Evolutionary conservation across 2,329 filamentous ascomycete genomes (phyloP), one percentile per base, ranked within the genome.

Genomic region (Stenocarpella maydis): DNA sequence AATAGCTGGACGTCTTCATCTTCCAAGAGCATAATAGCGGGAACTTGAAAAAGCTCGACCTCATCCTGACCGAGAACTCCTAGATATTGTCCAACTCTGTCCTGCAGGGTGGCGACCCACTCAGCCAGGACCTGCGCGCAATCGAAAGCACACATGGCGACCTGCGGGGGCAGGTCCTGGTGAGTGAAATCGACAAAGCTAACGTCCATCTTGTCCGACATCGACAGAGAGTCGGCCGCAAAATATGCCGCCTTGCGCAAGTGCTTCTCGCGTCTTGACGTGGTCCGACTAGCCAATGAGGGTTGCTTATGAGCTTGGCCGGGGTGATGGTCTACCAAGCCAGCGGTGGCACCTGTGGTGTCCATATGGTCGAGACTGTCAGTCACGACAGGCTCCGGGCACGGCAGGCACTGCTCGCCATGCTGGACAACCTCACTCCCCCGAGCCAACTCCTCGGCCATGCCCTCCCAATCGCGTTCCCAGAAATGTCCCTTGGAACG

Each of bases 171-270:
- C 15, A 98, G 85, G 77, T 98, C 94, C 53, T 93, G 87, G 65
- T 92, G 94, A 1, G 90, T 91, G 71, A 93, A 91, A 72, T 97
- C 94, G 9, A 92, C 91, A 80, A 95, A 96, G 0, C 93, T 94
- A 34, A 95, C 89, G 1, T 94, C 94, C 15, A 96, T 86, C 77
- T 92, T 95, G 78, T 97, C 92, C 2, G 94, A 92, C 89, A 96
- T 96, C 34, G 90, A 89, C 10, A 99, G 87, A 0, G 95, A 97
- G 78, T 98, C 94, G 1, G 94, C 94, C 1, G 96, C 96, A 76
- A 97, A 97, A 77, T 94, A 97, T 0, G 95, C 96, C n/a, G 96
- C 96, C 78, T 95, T 97, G 52, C 95, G 91, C 24, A 98, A 85
- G 76, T 97, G 93, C 73, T 91, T 92, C 80, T 99, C 95, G 3